Base-by-base conservation (phyloP, 352 stramenopile genomes). In the Phytophthora tubulina region DNA sequence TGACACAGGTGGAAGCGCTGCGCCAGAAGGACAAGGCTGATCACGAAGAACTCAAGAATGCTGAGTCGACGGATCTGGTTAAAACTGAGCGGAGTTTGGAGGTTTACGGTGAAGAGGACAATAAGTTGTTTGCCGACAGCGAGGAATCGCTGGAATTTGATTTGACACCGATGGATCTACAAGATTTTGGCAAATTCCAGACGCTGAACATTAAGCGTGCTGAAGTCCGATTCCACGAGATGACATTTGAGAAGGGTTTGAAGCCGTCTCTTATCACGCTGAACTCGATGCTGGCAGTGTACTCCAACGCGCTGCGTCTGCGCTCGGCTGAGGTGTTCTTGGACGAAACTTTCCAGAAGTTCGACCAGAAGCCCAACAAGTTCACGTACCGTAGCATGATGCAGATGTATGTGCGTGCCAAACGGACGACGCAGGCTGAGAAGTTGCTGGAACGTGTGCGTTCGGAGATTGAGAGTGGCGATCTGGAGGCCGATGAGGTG, bases 311-410 rank as follows among this genome's bases (percentile, higher is more conserved):
- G 13, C 71, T 94, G 53, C 88, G 85, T 39, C 55, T 93, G 58
- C 73, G 80, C 13, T 78, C 73, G 5, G 82, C 85, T 30, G 77
- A 89, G 49, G 44, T 65, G 15, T 95, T 94, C 39, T 32, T 86
- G 45, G 51, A 70, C 15, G 66, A 85, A 2, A 78, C 72, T 35
- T 95, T 92, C 45, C 27, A 66, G 0, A 79, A 87, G 68, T 79
- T 85, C 63, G 69, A 68, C 38, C 31, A 80, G 14, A 59, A 70
- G 42, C 81, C 82, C 3, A 82, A 94, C 64, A 78, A 76, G 51
- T 88, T 82, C 56, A 92, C 88, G 51, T 94, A 91, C 69, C 85
- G 86, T 58, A 79, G 73, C 56, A 78, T 94, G 69, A 94, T 95
- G 88, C 86, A 92, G 55, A 94, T 95, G 88, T 94, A 88, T 51